Evolutionary conservation across 345 rosid genomes (phyloP), one percentile per base, ranked within the genome.

Genomic region (Microthlaspi erraticum): DNA sequence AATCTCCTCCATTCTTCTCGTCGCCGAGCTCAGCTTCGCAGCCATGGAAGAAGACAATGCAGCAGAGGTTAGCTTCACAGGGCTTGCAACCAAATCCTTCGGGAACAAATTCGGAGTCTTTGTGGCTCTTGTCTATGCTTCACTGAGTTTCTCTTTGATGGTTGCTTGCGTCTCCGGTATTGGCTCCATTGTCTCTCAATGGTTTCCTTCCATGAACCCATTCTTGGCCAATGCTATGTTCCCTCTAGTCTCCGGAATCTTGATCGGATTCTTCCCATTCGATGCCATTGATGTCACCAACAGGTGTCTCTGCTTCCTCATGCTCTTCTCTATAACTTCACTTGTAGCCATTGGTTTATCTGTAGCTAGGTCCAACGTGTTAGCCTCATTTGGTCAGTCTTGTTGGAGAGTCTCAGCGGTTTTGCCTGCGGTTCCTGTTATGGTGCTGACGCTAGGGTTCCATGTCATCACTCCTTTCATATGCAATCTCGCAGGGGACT

Each of bases 101-200:
- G 96, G 97, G 18, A 58, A 61, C 17, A 68, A 39, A 11, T 85
- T 93, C 55, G 97, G 91, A 71, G 79, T 89, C 75, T 71, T 88
- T 66, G 96, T 93, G 14, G 90, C 97, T 4, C 31, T 88, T 23
- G 85, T 86, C 58, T 87, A 90, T 73, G 93, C 96, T 68, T 85
- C 92, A 50, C 75, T 93, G 81, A 90, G 96, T 75, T 88, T 88
- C 77, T 76, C 98, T 54, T 71, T 93, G 78, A 67, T 93, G 71
- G 87, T 87, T 68, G 97, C 98, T 50, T 93, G 98, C 63, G 89
- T 88, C 75, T 88, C 96, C 0, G 97, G 97, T 46, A 90, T 93
- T 77, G 98, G 97, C 43, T 81, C 97, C 14, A 77, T 93, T 50
- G 73, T 90, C 8, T 85, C 80, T 55, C 97, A 87, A 60, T 85